Conservation (phyloP, 495 filamentous ascomycete species). For the Lasiosphaeria ovina region DNA sequence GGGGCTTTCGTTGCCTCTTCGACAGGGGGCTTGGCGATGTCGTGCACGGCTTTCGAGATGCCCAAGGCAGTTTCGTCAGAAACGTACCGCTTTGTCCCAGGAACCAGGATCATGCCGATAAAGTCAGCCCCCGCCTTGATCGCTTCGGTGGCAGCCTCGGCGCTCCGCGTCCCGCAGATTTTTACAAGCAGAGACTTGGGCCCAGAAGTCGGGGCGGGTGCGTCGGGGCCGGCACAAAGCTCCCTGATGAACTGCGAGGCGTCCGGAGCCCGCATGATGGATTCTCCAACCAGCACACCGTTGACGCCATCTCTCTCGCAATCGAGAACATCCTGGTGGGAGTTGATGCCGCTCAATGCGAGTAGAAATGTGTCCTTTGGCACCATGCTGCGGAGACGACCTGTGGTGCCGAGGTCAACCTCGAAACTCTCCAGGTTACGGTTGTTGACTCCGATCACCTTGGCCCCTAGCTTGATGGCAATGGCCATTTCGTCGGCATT, state of each 20-base stretch:
- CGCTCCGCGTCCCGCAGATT: slow-evolving; percentile 89
- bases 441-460: slow-evolving; percentile 98
- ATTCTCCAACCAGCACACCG: slow-evolving; percentile 91
- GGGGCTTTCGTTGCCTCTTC: slow-evolving; percentile 14
- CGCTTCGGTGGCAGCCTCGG: slow-evolving; percentile 75
- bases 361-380: slow-evolving; percentile 84
- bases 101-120: slow-evolving; percentile 87
- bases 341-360: slow-evolving; percentile 90
- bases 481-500: slow-evolving; percentile 88
- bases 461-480: slow-evolving; percentile 82
- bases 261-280: slow-evolving; percentile 89
- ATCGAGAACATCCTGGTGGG: slow-evolving; percentile 83
- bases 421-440: slow-evolving; percentile 93
- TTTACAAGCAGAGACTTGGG: slow-evolving; percentile 67
- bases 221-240: slow-evolving; percentile 62
- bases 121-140: slow-evolving; percentile 88
- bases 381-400: slow-evolving; percentile 81
- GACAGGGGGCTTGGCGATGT: slow-evolving; percentile 20
- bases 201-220: slow-evolving; percentile 25
- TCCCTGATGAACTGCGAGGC: slow-evolving; percentile 71
- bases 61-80: slow-evolving; percentile 70
- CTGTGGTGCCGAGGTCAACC: slow-evolving; percentile 93
- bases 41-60: slow-evolving; percentile 76
- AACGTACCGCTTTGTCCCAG: slow-evolving; percentile 75
- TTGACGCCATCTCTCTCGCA: slow-evolving; percentile 88